Conservation (phyloP, 2,329 filamentous ascomycete genomes). For the Graphium sp. region DNA sequence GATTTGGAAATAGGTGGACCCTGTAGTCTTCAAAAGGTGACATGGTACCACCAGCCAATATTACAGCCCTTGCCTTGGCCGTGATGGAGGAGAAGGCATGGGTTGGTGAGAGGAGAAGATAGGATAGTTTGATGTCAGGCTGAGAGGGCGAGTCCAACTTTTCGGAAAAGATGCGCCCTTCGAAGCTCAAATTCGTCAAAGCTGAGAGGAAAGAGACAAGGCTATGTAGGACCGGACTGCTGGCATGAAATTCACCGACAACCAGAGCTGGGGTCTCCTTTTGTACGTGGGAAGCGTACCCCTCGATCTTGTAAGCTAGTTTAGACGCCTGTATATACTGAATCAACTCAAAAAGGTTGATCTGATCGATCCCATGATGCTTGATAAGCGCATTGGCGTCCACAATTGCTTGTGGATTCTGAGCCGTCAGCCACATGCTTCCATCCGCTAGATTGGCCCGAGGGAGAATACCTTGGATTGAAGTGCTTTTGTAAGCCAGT, state of each 20-base stretch:
- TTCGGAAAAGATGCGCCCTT: constrained; percentile 50
- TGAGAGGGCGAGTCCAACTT: constrained; percentile 17
- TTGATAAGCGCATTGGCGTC: constrained; percentile 57
- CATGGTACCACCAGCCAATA: constrained; percentile 93
- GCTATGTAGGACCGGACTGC: constrained; percentile 34
- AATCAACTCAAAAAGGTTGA: constrained; percentile 81
- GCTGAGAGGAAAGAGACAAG: constrained; percentile 53
- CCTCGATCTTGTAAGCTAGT: constrained; percentile 84
- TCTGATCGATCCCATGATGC: constrained; percentile 81
- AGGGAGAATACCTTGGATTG: constrained; percentile 23
- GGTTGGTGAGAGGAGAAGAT: constrained; percentile 79
- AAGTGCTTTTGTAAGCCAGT: constrained; percentile 44
- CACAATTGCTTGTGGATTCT: constrained; percentile 47
- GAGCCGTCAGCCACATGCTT: not conserved
- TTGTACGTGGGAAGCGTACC: constrained; percentile 54
- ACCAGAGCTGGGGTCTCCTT: constrained; percentile 15
- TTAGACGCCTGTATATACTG: constrained; percentile 85
- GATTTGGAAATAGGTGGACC: constrained; percentile 67
- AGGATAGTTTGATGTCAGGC: constrained; percentile 49
- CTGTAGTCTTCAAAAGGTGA: constrained; percentile 88
- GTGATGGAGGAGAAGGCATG: constrained; percentile 83
- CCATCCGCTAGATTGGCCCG: not conserved
- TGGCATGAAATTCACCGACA: too few species aligned
- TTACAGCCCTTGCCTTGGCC: constrained; percentile 67
- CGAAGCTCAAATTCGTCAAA: constrained; percentile 68